phyloP scores from a whole-genome alignment of 2,329 filamentous ascomycete species.

The Epichloe gansuensis region DNA sequence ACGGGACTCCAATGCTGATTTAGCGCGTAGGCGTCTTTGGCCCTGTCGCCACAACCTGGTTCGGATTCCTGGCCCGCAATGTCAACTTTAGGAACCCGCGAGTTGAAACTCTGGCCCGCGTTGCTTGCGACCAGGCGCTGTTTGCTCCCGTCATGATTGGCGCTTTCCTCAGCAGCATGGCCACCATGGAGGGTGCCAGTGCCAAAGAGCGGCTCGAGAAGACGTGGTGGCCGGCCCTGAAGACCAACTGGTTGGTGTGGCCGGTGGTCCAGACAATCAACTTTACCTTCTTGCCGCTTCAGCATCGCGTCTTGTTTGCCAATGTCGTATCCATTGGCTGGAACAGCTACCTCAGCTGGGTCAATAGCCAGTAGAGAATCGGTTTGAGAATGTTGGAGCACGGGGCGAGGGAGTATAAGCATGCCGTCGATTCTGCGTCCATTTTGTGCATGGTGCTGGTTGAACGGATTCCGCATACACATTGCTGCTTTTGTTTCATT shows the following conservation, averaged over 20 bases:
- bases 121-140: constrained; percentile 66
- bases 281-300: constrained; percentile 75
- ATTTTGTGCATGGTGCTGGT: not conserved
- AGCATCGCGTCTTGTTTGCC: constrained; percentile 75
- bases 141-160: constrained; percentile 79
- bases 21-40: constrained; percentile 58
- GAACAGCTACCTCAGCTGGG: constrained; percentile 53
- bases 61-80: constrained; percentile 60
- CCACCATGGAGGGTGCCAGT: constrained; percentile 57
- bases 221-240: constrained; percentile 59
- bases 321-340: constrained; percentile 64
- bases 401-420: constrained; percentile 1
- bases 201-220: constrained; percentile 55
- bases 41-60: constrained; percentile 80
- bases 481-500: constrained; percentile 2
- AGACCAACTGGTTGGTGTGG: constrained; percentile 83
- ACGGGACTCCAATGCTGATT: not conserved
- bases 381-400: constrained; percentile 3
- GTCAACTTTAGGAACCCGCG: constrained; percentile 53
- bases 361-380: constrained; percentile 35
- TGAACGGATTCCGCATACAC: not conserved
- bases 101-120: constrained; percentile 62
- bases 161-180: constrained; percentile 75
- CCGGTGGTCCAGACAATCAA: constrained; percentile 75
- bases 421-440: not conserved